Evolutionary conservation across 192 early-diverging fungal species (phyloP).

Genomic region (Ramicandelaber brevisporus): DNA sequence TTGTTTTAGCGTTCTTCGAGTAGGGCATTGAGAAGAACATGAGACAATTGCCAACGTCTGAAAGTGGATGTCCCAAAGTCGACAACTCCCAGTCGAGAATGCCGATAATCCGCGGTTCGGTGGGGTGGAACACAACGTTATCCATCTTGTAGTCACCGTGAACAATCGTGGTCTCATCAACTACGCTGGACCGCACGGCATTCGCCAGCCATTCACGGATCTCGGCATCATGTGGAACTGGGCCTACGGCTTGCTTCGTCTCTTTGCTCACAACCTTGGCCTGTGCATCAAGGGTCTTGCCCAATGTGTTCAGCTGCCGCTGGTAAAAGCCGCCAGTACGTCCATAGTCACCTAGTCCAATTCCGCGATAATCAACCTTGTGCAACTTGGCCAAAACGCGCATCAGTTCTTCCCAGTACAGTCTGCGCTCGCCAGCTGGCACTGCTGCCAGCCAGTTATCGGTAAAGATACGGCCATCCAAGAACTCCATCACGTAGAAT

Average conservation of each 20-base stretch:
- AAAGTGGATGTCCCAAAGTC: constrained; percentile 74
- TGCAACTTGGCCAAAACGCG: constrained; percentile 61
- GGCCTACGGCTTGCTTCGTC: constrained; percentile 26
- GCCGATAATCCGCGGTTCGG: constrained; percentile 45
- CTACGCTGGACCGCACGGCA: constrained; percentile 27
- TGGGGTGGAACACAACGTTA: constrained; percentile 58
- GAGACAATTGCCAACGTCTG: constrained; percentile 71
- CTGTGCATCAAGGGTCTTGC: constrained; percentile 38
- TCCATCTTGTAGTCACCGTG: constrained; percentile 86
- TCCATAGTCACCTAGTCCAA: constrained; percentile 52
- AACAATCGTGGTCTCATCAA: constrained; percentile 61
- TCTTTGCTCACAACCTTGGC: constrained; percentile 26
- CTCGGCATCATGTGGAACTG: constrained; percentile 36
- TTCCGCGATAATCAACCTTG: constrained; percentile 25
- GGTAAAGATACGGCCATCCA: constrained; percentile 67
- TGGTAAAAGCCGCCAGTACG: constrained; percentile 42
- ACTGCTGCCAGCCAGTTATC: constrained; percentile 30
- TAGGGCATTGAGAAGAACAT: constrained; percentile 35
- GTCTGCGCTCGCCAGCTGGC: constrained; percentile 18
- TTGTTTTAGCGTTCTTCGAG: constrained; percentile 1
- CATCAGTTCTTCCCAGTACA: constrained; percentile 41
- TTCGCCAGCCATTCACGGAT: constrained; percentile 47
- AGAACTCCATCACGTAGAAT: constrained; percentile 92
- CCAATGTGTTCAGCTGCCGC: constrained; percentile 54
- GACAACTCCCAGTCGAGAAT: constrained; percentile 84